These are phyloP conservation scores for Pleoardoris graminearum DNA, from an alignment of 2,329 filamentous ascomycete genomes.

Conservation along the genomic window DNA sequence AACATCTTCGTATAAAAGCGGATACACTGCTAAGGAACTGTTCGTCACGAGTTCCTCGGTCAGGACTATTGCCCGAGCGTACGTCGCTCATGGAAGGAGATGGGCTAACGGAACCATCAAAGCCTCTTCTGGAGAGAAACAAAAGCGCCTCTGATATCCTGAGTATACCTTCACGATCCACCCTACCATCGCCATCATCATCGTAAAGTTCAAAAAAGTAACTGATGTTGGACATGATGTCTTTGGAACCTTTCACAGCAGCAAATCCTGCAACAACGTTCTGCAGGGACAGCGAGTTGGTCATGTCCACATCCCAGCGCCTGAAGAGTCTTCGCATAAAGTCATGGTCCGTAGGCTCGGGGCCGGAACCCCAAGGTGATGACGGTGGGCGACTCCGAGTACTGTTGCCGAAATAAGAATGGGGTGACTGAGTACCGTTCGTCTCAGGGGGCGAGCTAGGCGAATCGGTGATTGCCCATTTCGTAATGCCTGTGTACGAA, in stretches of 20 bases:
- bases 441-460: constrained; percentile 64
- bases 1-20: constrained; percentile 93
- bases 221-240: constrained; percentile 97
- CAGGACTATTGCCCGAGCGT: constrained; percentile 40
- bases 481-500: constrained; percentile 66
- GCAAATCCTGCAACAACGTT: constrained; percentile 91
- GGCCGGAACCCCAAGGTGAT: constrained; percentile 62
- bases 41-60: constrained; percentile 70
- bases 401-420: constrained; percentile 60
- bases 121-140: constrained; percentile 85
- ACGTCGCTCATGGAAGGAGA: constrained; percentile 62
- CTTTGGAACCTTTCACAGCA: constrained; percentile 85
- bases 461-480: constrained; percentile 90
- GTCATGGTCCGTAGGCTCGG: constrained; percentile 86
- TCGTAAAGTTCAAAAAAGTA: constrained; percentile 99
- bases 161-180: constrained; percentile 93
- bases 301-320: constrained; percentile 82
- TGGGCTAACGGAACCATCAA: constrained; percentile 74
- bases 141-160: constrained; percentile 91
- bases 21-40: constrained; percentile 90
- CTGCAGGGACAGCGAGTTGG: constrained; percentile 79
- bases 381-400: constrained; percentile 47
- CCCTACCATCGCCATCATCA: constrained; percentile 84
- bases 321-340: constrained; percentile 87
- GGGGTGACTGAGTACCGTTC: constrained; percentile 56